phyloP scores from a whole-genome alignment of 139 green algal species.

The Coccomyxa sp. region DNA sequence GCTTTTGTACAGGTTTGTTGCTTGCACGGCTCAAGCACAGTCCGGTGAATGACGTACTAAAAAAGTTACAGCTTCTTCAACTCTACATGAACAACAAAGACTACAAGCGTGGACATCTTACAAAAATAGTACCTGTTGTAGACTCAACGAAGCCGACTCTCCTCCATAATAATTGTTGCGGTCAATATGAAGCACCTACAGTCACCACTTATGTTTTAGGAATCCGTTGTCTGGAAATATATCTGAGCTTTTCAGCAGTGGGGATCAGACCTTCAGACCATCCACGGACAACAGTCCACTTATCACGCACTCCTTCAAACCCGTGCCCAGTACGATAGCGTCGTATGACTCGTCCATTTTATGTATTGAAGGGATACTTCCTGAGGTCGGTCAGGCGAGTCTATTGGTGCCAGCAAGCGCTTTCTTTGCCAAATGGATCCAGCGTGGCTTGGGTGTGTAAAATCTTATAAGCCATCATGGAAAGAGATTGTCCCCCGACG shows the following conservation, averaged over 20 bases:
- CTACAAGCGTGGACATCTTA: background rate
- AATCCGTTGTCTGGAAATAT: background rate
- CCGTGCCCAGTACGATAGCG: slow-evolving; percentile 96
- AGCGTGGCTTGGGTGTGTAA: too few relatives aligned
- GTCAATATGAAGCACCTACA: slow-evolving; percentile 96
- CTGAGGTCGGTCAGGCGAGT: too few relatives aligned
- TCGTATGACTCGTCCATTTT: slow-evolving; percentile 95
- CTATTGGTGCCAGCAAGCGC: too few relatives aligned
- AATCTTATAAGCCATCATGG: too few relatives aligned
- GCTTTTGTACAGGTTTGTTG: background rate
- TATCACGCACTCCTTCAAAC: slow-evolving; percentile 99
- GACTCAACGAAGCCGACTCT: slow-evolving; percentile 88
- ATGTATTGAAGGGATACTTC: too few relatives aligned
- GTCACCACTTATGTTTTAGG: too few relatives aligned
- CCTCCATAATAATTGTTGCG: slow-evolving; percentile 98
- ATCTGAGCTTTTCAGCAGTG: background rate
- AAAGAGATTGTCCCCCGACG: too few relatives aligned
- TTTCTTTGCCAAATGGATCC: too few relatives aligned
- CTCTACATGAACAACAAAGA: background rate
- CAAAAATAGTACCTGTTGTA: slow-evolving; percentile 74
- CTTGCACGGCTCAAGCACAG: background rate
- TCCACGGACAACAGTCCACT: slow-evolving; percentile 91
- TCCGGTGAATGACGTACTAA: background rate
- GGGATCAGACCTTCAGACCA: slow-evolving; percentile 73
- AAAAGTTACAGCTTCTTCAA: background rate